phyloP scores from a whole-genome alignment of 2,329 filamentous ascomycete species.

The Fusarium fracticaudum region DNA sequence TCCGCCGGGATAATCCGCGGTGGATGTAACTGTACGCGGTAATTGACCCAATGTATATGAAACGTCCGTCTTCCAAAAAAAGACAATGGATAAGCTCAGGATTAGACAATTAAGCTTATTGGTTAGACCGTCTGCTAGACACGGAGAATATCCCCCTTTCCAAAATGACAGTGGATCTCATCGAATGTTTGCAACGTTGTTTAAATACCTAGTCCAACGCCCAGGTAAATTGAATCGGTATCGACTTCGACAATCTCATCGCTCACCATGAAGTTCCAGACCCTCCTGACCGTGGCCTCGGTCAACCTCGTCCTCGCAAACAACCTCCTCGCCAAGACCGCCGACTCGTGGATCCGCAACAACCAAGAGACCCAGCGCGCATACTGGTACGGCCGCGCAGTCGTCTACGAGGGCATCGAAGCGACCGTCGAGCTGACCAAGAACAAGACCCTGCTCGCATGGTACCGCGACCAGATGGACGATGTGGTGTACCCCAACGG shows the following conservation, averaged over 20 bases:
- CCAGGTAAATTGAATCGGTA: neutral
- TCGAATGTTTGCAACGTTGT: neutral
- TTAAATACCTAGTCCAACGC: neutral
- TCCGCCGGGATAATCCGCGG: neutral
- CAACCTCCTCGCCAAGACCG: slow-evolving; percentile 22
- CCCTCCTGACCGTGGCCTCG: slow-evolving; percentile 27
- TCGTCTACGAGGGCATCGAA: slow-evolving; percentile 35
- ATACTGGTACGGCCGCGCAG: slow-evolving; percentile 36
- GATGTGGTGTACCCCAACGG: slow-evolving; percentile 53
- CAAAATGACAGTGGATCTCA: neutral
- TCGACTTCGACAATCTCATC: slow-evolving; percentile 11
- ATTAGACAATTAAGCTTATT: neutral
- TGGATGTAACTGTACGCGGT: slow-evolving; percentile 11
- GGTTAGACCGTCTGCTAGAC: neutral
- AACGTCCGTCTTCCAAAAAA: neutral
- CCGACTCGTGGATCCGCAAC: slow-evolving; percentile 37
- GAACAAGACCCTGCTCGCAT: slow-evolving; percentile 55
- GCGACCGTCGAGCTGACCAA: slow-evolving; percentile 50
- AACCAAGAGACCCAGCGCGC: slow-evolving; percentile 32
- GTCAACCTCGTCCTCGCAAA: slow-evolving; percentile 27
- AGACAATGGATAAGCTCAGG: neutral
- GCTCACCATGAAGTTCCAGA: slow-evolving; percentile 32
- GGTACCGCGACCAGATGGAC: slow-evolving; percentile 58
- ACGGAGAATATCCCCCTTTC: neutral
- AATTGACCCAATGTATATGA: slow-evolving; percentile 8